These are phyloP conservation scores for Colletotrichum sp. DNA, from an alignment of 2,329 filamentous ascomycete species.

Conservation along the genomic window DNA sequence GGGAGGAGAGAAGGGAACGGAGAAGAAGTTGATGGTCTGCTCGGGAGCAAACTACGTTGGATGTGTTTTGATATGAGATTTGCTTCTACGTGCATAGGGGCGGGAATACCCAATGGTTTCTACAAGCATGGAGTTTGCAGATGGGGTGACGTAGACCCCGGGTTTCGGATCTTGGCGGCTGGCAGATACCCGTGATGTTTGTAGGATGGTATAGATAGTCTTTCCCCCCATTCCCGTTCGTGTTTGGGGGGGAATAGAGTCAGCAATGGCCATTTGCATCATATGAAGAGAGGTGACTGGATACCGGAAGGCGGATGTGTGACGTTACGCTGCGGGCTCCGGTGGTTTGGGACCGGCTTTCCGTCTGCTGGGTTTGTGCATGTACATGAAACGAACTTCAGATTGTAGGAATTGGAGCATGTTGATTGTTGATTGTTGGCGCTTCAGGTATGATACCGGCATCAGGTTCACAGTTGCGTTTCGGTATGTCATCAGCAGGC, in stretches of 20 bases:
- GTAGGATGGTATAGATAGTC: not conserved
- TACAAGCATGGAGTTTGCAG: not conserved
- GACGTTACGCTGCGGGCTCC: not conserved
- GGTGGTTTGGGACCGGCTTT: not conserved
- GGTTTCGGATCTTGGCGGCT: not conserved
- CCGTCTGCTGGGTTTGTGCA: not conserved
- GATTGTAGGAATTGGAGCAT: not conserved
- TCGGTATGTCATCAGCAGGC: fast-evolving
- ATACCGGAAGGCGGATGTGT: not conserved
- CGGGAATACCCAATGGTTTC: not conserved
- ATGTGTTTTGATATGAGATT: not conserved
- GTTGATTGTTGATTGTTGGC: not conserved
- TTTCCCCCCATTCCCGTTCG: not conserved
- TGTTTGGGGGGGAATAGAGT: not conserved
- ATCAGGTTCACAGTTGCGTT: not conserved
- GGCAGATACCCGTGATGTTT: not conserved
- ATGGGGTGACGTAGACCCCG: not conserved
- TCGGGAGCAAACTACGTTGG: not conserved
- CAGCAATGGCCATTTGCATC: not conserved
- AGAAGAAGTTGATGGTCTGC: not conserved
- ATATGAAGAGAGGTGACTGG: not conserved
- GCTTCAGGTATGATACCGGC: not conserved
- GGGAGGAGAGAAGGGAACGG: conserved; percentile 2
- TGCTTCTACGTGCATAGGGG: not conserved
- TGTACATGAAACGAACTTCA: not conserved